Base-by-base conservation (phyloP, 2,329 filamentous ascomycete genomes). In the Geoglossum cookeanum region DNA sequence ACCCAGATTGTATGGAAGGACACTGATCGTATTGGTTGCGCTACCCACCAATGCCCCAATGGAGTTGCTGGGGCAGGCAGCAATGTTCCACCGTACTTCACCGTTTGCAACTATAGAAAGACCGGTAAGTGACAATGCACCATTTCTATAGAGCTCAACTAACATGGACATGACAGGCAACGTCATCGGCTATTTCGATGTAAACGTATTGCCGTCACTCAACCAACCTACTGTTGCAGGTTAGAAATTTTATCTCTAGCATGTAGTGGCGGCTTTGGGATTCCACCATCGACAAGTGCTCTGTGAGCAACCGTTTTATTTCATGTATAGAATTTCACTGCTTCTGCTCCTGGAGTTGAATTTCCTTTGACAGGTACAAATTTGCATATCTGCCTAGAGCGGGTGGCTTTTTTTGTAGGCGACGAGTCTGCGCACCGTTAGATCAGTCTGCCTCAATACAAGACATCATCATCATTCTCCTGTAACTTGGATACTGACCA, bases 51-150 rank as follows among this genome's bases (percentile, higher is more conserved):
- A 67, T 85, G 83, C 71, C 64, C 68, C 11, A 65, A 71, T 39
- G 76, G 76, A 56, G 67, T 78, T 48, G 67, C 64, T 55, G 72
- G 73, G 60, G 68, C 69, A 52, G 71, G 70, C 55, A 64, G 65
- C 58, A 64, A 67, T 55, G 63, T 71, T 32, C 57, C 75, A 42
- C 71, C 81, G n/a, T 81, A 78, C 71, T 88, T 80, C 75, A 90
- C 85, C 33, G 87, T 94, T 65, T 95, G 88, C 83, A 91, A 95
- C 78, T 95, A 95, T 74, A 74, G 72, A 62, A 77, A 81, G 60
- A 72, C 80, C 61, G 88, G 87, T 86, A 80, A 70, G 80, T 70
- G 32, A 32, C 53, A n/a, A 32, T 45, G 1, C 30, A 37, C 29
- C 51, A 37, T 45, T 37, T 53, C 45, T 56, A 49, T 58, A 44